Base-by-base conservation (phyloP, 176 grass and related monocot species). In the Tillandsia leiboldiana region DNA sequence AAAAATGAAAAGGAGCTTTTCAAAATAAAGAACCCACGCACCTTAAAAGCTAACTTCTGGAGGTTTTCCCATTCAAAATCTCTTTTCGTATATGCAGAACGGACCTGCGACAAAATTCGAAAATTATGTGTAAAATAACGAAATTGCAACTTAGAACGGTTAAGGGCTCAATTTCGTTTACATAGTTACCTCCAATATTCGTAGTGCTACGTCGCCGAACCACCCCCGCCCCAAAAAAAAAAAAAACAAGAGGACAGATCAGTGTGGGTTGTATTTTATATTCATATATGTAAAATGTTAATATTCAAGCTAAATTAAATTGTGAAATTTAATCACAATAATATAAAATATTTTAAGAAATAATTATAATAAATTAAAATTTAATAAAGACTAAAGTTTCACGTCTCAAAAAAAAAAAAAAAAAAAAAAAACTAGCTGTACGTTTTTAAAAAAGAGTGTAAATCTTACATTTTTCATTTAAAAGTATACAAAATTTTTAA, bases 61-160 rank as follows among this genome's bases (percentile, higher is more conserved):
- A 96, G 74, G 26, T 91, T 96, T 12, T 96, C 92, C 92, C 88
- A 96, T 81, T 96, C 92, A 62, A 96, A 96, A 87, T 96, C 92
- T 26, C 26, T 81, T 53, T 96, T 91, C 3, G 75, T 58, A 77
- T 96, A 96, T 63, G 78, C 86, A 48, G 92, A 96, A 70, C 92
- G 83, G 23, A 96, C 92, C 92, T 91, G 76, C 73, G 54, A 80
- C 47, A 48, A 10, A 20, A 70, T 49, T 1, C 26, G 3, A 53
- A 28, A 65, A 74, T 57, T 11, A 9, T 23, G 26, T 73, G 33
- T 2, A 29, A 24, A 70, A 48, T 10, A 66, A 1, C 9, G 3
- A 14, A 17, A 53, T 51, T 0, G 33, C 58, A 65, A 66, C 13
- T 70, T 74, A 50, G 27, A 26, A 77, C 51, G 23, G 8, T 10